A percentile compares a stretch with the other conserved stretches of the same genome.
Conservation (phyloP, 73 alveolate genomes). For the Durusdinium trenchii region DNA sequence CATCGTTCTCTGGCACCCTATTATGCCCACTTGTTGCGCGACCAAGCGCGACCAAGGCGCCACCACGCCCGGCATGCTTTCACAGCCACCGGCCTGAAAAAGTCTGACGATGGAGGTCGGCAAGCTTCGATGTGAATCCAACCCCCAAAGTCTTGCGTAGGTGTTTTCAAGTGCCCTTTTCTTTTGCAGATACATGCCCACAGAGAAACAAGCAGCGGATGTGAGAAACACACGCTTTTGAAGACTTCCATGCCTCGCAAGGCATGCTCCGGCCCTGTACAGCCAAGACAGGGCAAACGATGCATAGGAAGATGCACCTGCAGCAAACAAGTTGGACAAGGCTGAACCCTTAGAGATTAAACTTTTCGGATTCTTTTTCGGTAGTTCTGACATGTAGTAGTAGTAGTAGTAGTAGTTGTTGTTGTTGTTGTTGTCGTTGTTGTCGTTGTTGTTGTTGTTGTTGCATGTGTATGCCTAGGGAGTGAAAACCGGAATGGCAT, state of each 20-base stretch:
- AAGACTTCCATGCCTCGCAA: background rate
- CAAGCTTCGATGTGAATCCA: background rate
- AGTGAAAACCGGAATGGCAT: no score
- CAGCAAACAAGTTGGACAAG: no score
- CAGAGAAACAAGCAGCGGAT: background rate
- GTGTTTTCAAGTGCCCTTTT: background rate
- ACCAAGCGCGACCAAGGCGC: background rate
- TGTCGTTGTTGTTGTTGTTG: no score
- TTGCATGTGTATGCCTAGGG: no score
- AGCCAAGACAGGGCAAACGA: constrained; percentile 51
- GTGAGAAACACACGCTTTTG: background rate
- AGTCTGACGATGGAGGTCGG: background rate
- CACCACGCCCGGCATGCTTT: constrained; percentile 32
- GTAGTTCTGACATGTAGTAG: no score
- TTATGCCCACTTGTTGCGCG: no score
- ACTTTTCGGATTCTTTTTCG: no score
- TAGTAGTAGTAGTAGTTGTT: no score
- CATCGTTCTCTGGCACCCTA: background rate
- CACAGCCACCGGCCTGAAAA: constrained; percentile 29
- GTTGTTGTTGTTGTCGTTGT: no score
- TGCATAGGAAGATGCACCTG: constrained; percentile 57
- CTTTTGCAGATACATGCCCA: no score
- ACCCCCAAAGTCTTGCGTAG: background rate
- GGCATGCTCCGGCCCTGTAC: constrained; percentile 64
- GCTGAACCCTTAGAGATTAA: no score